Base-by-base conservation (phyloP, 2,329 filamentous ascomycete species). In the Aspergillus quadricinctus region DNA sequence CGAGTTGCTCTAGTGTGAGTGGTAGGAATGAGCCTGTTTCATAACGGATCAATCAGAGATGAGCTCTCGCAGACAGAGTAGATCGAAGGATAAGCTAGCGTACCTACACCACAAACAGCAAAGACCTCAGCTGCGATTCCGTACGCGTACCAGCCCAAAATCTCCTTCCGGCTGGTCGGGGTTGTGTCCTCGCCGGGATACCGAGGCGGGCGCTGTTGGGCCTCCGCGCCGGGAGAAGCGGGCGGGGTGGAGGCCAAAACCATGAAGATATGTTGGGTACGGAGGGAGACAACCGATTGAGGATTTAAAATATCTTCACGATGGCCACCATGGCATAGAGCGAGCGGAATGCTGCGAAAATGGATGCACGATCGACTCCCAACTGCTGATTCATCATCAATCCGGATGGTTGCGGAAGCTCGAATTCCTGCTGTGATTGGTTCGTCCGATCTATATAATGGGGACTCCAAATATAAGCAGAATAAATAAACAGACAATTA, bases 91-190 rank as follows among this genome's bases (percentile, higher is more conserved):
- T 28, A 43, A 50, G 31, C 6, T 17, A 37, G 64, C 68, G 53
- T 59, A 71, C 91, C 85, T 57, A 88, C 81, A 41, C 85, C 92
- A 71, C 92, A 96, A 53, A 97, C 89, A 19, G 95, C 90, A 72
- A 96, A 97, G 51, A 94, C 92, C 76, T 97, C 92, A 25, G 92
- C 90, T n/a, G 92, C 92, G 76, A 95, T 96, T 25, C 88, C 89
- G 73, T 97, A 96, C 69, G 88, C 86, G 74, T 96, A 97, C 89
- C 93, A 97, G 65, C 92, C 92, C 45, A 84, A 78, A 57, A 96
- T 82, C 81, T 97, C 92, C 70, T 88, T 90, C 61, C 75, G 76
- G 70, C 88, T 93, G 8, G 92, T 96, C 56, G 88, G 83, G 21
- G 90, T 83, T n/a, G 86, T 89, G 72, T 97, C 92, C 71, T 96